Conservation (phyloP, 805 yeast genomes). For the Teunomyces panamensis region DNA sequence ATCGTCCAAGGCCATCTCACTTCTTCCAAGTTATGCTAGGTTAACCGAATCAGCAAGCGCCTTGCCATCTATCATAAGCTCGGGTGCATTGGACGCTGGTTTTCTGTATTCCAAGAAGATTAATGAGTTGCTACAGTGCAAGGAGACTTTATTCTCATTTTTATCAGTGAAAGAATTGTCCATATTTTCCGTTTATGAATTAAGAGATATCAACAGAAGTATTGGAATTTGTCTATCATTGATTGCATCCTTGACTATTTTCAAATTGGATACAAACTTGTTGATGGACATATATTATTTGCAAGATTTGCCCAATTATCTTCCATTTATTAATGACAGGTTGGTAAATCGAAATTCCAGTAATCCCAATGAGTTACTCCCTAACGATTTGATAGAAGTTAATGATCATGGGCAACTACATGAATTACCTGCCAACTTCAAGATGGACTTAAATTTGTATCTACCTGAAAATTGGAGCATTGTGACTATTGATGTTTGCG, state of each 20-base stretch:
- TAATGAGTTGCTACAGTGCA: constrained; percentile 15
- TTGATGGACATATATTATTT: constrained; percentile 16
- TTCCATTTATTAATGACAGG: constrained; percentile 21
- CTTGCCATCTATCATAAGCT: constrained; percentile 8
- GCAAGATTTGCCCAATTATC: constrained; percentile 18
- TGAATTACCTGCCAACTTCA: constrained; percentile 6
- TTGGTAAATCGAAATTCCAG: constrained; percentile 12
- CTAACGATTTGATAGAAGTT: constrained; percentile 1
- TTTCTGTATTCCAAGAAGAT: constrained; percentile 9
- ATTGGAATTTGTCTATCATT: constrained; percentile 16
- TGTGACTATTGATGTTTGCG: constrained; percentile 59
- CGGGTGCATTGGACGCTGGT: constrained; percentile 5
- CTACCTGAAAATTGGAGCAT: constrained; percentile 54
- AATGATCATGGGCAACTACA: not conserved
- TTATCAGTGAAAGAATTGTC: constrained; percentile 6
- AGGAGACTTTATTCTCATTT: constrained; percentile 12
- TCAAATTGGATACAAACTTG: constrained; percentile 12
- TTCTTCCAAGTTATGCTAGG: not conserved
- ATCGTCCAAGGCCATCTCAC: not conserved
- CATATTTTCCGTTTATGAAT: constrained; percentile 12
- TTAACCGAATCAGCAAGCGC: constrained; percentile 7
- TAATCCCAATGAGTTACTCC: constrained; percentile 10
- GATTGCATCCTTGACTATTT: constrained; percentile 19
- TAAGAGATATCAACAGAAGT: constrained; percentile 13
- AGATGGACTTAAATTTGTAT: constrained; percentile 9